Evolutionary conservation across 2,329 filamentous ascomycete species (phyloP).

Genomic region (Aspergillaceae sp.): DNA sequence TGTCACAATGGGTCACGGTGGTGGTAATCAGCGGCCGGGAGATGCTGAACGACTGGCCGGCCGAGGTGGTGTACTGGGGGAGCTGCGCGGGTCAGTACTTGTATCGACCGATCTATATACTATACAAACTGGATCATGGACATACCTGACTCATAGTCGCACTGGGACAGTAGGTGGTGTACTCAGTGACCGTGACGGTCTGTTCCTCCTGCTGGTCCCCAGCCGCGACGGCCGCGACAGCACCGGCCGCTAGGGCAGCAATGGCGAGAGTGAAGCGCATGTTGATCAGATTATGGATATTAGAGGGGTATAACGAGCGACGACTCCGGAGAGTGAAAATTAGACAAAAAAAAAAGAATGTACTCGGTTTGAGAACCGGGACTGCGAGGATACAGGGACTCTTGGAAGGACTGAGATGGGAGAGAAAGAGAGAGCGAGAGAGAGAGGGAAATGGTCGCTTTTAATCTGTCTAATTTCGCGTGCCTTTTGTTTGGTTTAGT

Average conservation of each 20-base stretch:
- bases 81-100: conserved; percentile 32
- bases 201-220: conserved; percentile 15
- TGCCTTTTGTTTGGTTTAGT: neutral
- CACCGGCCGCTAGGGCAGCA: conserved; percentile 32
- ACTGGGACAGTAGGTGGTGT: conserved; percentile 64
- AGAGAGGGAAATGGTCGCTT: conserved; percentile 1
- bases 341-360: conserved; percentile 24
- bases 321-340: neutral
- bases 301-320: conserved; percentile 9
- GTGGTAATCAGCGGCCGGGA: conserved; percentile 45
- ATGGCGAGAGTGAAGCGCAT: conserved; percentile 44
- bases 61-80: conserved; percentile 61
- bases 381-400: conserved; percentile 6
- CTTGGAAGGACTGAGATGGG: conserved; percentile 43
- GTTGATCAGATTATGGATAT: conserved; percentile 22
- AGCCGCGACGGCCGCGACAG: conserved; percentile 23
- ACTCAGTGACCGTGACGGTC: conserved; percentile 58
- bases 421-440: conserved; percentile 12
- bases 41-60: conserved; percentile 59
- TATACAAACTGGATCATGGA: neutral
- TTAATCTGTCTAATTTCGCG: neutral
- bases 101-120: too few species aligned
- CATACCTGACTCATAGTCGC: neutral
- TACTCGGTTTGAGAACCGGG: conserved; percentile 28
- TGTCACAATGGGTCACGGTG: conserved; percentile 42